Percentiles rank a stretch among this genome's conserved stretches.
phyloP scores from a whole-genome alignment of 257 asterid species.

The Solanum chiquidenum region DNA sequence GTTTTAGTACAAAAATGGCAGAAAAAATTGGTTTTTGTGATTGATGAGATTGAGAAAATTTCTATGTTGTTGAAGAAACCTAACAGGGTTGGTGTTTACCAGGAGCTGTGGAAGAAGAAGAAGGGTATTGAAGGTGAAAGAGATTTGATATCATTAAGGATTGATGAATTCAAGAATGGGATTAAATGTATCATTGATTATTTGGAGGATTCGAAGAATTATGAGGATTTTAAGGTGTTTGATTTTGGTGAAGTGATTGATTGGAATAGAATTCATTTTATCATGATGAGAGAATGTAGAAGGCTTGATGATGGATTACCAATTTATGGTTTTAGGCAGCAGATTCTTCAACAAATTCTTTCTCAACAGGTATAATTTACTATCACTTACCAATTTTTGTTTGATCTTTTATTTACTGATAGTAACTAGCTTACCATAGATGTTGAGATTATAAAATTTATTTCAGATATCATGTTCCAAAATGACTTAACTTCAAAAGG shows the following conservation, averaged over 20 bases:
- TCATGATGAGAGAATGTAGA: constrained; percentile 68
- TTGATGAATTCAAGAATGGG: constrained; percentile 52
- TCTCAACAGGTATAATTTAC: constrained; percentile 44
- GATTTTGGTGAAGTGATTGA: constrained; percentile 25
- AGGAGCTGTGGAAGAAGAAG: constrained; percentile 16
- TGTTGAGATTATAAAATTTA: not conserved
- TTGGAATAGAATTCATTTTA: constrained; percentile 49
- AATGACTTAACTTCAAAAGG: not conserved
- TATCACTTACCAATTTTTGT: not conserved
- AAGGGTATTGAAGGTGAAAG: constrained; percentile 36
- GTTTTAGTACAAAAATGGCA: constrained; percentile 35
- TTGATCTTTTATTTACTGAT: not conserved
- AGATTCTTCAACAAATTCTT: constrained; percentile 41
- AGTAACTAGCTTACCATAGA: not conserved
- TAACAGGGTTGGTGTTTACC: not conserved
- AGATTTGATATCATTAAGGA: constrained; percentile 40
- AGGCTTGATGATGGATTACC: constrained; percentile 87
- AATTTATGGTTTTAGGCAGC: constrained; percentile 42
- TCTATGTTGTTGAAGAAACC: not conserved
- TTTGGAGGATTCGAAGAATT: constrained; percentile 21
- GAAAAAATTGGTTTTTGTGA: constrained; percentile 19
- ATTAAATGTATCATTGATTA: constrained; percentile 29
- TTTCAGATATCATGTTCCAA: not conserved
- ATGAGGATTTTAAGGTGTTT: constrained; percentile 15
- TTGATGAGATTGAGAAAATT: constrained; percentile 14